Evolutionary conservation across 2,329 filamentous ascomycete species (phyloP).

Genomic region (Hymenoscyphus occultus): DNA sequence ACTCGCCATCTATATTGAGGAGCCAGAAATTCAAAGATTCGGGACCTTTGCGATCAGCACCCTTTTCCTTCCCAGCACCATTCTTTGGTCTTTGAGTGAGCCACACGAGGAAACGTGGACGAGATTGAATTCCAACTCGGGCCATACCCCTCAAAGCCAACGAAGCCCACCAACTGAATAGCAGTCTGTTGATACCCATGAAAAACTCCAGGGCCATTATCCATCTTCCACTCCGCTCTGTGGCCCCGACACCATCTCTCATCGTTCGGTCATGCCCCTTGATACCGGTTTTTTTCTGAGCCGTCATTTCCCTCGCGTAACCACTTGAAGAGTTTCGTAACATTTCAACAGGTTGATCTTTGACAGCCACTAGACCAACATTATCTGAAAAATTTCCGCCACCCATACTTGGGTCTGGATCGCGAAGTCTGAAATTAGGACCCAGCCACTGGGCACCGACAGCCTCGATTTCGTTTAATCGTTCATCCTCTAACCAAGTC

Average conservation of each 20-base stretch:
- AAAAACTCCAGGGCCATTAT: constrained; percentile 73
- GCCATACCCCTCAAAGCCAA: constrained; percentile 43
- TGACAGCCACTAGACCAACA: constrained; percentile 32
- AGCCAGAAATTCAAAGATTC: constrained; percentile 51
- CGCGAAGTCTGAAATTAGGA: constrained; percentile 31
- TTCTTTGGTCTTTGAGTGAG: constrained; percentile 32
- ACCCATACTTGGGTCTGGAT: constrained; percentile 22
- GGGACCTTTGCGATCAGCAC: constrained; percentile 27
- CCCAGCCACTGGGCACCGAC: constrained; percentile 36
- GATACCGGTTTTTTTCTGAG: constrained; percentile 50
- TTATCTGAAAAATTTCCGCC: constrained; percentile 30
- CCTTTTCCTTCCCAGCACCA: constrained; percentile 15
- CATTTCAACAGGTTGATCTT: constrained; percentile 34
- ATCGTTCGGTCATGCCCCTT: constrained; percentile 43
- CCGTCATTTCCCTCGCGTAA: constrained; percentile 68
- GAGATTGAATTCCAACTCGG: constrained; percentile 56
- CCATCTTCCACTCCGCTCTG: constrained; percentile 77
- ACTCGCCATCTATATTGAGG: constrained; percentile 49
- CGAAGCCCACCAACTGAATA: constrained; percentile 45
- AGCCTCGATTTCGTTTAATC: constrained; percentile 71
- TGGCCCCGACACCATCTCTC: constrained; percentile 70
- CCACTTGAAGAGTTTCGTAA: constrained; percentile 50
- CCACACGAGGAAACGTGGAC: constrained; percentile 61
- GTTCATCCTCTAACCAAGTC: constrained; percentile 91
- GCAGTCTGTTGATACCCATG: constrained; percentile 66